These are phyloP conservation scores for Calonectria montana DNA, from an alignment of 2,329 filamentous ascomycete species.

Conservation along the genomic window DNA sequence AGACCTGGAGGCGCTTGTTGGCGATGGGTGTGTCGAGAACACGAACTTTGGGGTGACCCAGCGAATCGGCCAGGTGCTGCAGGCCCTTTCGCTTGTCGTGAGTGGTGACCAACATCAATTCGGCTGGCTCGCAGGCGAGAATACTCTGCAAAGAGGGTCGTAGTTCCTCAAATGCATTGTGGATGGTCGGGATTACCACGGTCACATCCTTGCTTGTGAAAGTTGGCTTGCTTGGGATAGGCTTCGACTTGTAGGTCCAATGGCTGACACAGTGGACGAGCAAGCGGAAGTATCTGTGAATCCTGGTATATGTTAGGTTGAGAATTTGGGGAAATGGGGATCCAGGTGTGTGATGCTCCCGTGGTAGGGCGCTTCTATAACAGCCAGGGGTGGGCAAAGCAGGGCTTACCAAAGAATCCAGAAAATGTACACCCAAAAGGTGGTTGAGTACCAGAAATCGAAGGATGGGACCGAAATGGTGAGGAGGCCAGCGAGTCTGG, in stretches of 20 bases:
- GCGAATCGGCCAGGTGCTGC: constrained; percentile 72
- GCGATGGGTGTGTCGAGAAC: constrained; percentile 85
- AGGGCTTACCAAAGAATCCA: constrained; percentile 59
- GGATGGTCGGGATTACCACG: constrained; percentile 92
- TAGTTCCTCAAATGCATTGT: constrained; percentile 86
- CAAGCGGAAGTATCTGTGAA: constrained; percentile 88
- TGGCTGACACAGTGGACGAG: constrained; percentile 88
- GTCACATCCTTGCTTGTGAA: constrained; percentile 88
- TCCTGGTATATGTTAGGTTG: constrained; percentile 60
- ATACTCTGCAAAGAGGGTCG: constrained; percentile 84
- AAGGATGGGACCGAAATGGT: constrained; percentile 36
- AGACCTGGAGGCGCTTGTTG: constrained; percentile 96
- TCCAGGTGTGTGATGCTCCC: not conserved
- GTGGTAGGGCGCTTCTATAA: not conserved
- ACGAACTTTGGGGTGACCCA: constrained; percentile 71
- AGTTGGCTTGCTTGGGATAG: constrained; percentile 82
- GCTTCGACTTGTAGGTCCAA: constrained; percentile 87
- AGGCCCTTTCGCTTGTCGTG: constrained; percentile 80
- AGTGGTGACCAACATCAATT: constrained; percentile 89
- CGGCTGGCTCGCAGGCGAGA: constrained; percentile 74
- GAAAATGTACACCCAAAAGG: constrained; percentile 60
- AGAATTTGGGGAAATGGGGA: not conserved
- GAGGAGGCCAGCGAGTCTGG: constrained; percentile 31
- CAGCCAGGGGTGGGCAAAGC: not conserved
- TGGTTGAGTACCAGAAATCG: constrained; percentile 55